phyloP scores from a whole-genome alignment of 495 filamentous ascomycete genomes.

The Aspergillus leporis region DNA sequence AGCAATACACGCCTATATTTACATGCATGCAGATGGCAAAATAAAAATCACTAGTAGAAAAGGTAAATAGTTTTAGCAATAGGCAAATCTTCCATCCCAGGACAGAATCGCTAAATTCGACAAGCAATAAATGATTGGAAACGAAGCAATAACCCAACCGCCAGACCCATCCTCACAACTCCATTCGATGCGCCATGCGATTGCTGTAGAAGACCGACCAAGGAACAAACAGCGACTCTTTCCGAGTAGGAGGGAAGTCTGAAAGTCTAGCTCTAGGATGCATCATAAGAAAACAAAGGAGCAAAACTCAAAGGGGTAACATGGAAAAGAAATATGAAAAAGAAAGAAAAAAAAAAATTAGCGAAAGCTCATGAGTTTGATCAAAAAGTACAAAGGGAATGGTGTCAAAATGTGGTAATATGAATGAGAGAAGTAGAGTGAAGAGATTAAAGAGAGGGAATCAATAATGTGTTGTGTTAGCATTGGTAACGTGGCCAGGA shows the following conservation, averaged over 20 bases:
- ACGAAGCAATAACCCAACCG: constrained; percentile 11
- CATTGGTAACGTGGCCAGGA: constrained; percentile 26
- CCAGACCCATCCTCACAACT: constrained; percentile 21
- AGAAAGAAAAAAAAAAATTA: constrained; percentile 15
- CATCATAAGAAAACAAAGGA: constrained; percentile 10
- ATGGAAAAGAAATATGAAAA: constrained; percentile 8
- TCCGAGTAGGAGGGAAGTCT: constrained; percentile 9
- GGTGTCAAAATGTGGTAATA: constrained; percentile 8
- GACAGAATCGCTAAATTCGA: constrained; percentile 6
- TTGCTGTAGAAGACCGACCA: constrained; percentile 6
- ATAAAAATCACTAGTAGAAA: constrained; percentile 3
- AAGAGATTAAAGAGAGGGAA: constrained; percentile 1
- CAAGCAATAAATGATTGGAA: constrained; percentile 6
- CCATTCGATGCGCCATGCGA: constrained; percentile 18
- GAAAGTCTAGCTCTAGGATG: constrained; percentile 28
- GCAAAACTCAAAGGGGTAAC: constrained; percentile 3
- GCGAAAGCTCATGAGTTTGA: constrained; percentile 5
- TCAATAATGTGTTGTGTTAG: constrained; percentile 28
- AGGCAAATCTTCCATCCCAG: constrained; percentile 2
- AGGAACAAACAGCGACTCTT: constrained; percentile 8
- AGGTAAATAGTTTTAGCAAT: constrained; percentile 1
- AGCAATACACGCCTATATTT: constrained; percentile 8
- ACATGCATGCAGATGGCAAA: constrained; percentile 9
- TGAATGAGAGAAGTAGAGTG: constrained; percentile 8
- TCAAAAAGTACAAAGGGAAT: constrained; percentile 8